Base-by-base conservation (phyloP, 2,329 filamentous ascomycete genomes). In the Sporothrix humicola region DNA sequence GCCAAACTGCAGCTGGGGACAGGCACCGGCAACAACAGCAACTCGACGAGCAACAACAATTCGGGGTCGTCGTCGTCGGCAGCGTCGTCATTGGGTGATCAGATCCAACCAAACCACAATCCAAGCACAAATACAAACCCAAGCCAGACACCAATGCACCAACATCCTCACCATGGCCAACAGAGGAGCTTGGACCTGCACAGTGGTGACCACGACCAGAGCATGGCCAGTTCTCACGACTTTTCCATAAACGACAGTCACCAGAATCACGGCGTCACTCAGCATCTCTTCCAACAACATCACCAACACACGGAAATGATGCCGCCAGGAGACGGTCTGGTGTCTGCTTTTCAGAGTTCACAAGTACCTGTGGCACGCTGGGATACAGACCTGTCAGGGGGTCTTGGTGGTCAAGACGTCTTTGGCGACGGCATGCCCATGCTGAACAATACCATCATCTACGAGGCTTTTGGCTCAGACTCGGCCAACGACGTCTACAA, bases 381-480 rank as follows among this genome's bases (percentile, higher is more conserved):
- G 58, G 58, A 44, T 2, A 63, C 31, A 1, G 58, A 44, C 7
- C 58, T 44, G 10, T 9, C 58, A 2, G 58, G 58, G 2, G 58
- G 6, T 9, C 58, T 63, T 3, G 17, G 58, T 12, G 58, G 37
- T 2, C 58, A 63, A 17, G 58, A 63, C 8, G 58, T 63, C 2
- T 63, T 63, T 63, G 58, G 58, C 9, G 58, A 44, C 8, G 58
- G 58, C 6, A 63, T 63, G 58, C 58, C 56, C 31, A 63, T 63
- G n/a, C 77, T 79, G 75, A 78, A 78, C 61, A 78, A 79, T 56
- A 78, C 59, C 20, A 65, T 79, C 3, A 74, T 79, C 17, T 79
- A 78, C 54, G 78, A 81, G 72, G 79, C 77, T 1, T 81, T 80
- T 72, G 79, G 78, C 9, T 76, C 46, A 0, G 77, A 77, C 4